These are phyloP conservation scores for Apiotrichum porosum DNA, from an alignment of 1,284 basidiomycete genomes.

Conservation along the genomic window DNA sequence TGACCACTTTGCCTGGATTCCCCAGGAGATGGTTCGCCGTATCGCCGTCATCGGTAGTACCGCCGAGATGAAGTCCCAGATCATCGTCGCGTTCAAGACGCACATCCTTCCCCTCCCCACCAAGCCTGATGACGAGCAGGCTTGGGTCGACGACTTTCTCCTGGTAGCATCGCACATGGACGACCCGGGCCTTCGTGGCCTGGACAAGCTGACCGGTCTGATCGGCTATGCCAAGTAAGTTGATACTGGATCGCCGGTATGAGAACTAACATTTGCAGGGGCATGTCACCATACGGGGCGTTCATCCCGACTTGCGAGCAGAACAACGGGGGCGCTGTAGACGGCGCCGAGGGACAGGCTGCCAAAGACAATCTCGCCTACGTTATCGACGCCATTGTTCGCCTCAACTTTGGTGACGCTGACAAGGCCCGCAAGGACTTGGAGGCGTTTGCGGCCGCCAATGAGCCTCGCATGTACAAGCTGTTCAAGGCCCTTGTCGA, in stretches of 20 bases:
- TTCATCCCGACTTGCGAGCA: slow-evolving; percentile 67
- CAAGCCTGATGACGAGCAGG: slow-evolving; percentile 60
- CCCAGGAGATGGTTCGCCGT: slow-evolving; percentile 63
- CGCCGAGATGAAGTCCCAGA: slow-evolving; percentile 57
- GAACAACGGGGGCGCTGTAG: slow-evolving; percentile 82
- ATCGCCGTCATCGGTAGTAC: slow-evolving; percentile 49
- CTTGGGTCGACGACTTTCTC: slow-evolving; percentile 81
- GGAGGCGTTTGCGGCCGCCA: slow-evolving; percentile 74
- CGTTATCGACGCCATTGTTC: slow-evolving; percentile 51
- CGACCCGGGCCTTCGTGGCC: slow-evolving; percentile 55
- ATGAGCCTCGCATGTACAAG: slow-evolving; percentile 81
- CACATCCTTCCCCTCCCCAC: slow-evolving; percentile 76
- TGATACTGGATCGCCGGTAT: too few relatives aligned
- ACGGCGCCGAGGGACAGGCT: slow-evolving; percentile 63
- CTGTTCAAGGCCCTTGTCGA: slow-evolving; percentile 76
- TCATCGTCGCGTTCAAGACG: slow-evolving; percentile 54
- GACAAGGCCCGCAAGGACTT: slow-evolving; percentile 74
- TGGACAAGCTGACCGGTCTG: slow-evolving; percentile 62
- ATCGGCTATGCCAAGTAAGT: slow-evolving; percentile 50
- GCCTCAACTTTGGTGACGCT: slow-evolving; percentile 59
- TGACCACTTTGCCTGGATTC: slow-evolving; percentile 90
- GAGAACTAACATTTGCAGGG: too few relatives aligned
- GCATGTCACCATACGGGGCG: slow-evolving; percentile 37
- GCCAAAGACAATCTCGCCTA: slow-evolving; percentile 57
- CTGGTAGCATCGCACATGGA: slow-evolving; percentile 69